Percentiles rank a stretch among this genome's conserved stretches.
Conservation (phyloP, 257 asterid genomes). For the Plantago elongata region DNA sequence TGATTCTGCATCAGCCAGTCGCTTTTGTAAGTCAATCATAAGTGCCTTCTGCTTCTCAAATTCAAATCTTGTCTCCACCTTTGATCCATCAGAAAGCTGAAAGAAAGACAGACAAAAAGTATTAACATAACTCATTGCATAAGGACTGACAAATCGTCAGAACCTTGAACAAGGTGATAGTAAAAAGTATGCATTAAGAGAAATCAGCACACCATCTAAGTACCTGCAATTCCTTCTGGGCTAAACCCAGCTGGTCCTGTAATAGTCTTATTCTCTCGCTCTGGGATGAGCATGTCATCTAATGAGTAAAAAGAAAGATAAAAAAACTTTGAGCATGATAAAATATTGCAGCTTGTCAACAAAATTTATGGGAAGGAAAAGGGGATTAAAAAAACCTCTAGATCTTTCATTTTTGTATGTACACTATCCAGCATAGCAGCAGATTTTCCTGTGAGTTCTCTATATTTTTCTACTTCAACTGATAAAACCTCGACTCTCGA, state of each 20-base stretch:
- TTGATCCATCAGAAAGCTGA: constrained; percentile 69
- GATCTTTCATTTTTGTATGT: constrained; percentile 41
- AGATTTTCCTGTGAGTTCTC: constrained; percentile 59
- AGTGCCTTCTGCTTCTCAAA: constrained; percentile 57
- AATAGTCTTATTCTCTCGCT: constrained; percentile 57
- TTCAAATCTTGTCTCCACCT: constrained; percentile 57
- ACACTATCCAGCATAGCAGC: constrained; percentile 47
- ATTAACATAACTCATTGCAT: not conserved
- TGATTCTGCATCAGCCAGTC: constrained; percentile 72
- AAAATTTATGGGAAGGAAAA: not conserved
- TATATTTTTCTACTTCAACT: constrained; percentile 50
- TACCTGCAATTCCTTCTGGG: constrained; percentile 69
- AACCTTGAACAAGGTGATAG: no score
- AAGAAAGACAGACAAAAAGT: not conserved
- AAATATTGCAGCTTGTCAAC: not conserved
- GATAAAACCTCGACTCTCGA: constrained; percentile 50
- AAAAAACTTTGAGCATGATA: not conserved
- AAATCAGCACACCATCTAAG: constrained; percentile 10
- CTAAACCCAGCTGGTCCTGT: constrained; percentile 63
- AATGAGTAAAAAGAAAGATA: constrained; percentile 18
- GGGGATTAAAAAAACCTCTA: constrained; percentile 51
- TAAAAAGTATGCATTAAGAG: not conserved
- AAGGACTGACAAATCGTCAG: not conserved
- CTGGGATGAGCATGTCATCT: constrained; percentile 69
- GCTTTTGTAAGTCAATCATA: constrained; percentile 48